A percentile compares a stretch with the other conserved stretches of the same genome.
Evolutionary conservation across 1,139 yeast species (phyloP).

Genomic region (Suhomyces atakaporum): DNA sequence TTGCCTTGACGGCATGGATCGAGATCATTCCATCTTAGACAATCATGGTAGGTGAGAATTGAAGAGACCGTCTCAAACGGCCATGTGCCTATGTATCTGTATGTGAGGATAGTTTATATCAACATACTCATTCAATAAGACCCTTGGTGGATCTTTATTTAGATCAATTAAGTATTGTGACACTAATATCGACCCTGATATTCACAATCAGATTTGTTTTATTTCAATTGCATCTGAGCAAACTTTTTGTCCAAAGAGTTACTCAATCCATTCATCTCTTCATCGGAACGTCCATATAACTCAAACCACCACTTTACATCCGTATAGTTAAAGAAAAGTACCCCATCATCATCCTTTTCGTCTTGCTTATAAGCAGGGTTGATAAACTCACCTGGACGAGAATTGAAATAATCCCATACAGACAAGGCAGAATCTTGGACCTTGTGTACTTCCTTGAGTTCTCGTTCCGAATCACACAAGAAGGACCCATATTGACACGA

Average conservation of each 20-base stretch:
- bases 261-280: conserved; percentile 73
- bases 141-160: too few species aligned
- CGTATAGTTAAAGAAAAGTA: conserved; percentile 66
- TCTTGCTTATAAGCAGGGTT: conserved; percentile 50
- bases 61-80: too few species aligned
- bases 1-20: too few species aligned
- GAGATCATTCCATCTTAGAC: too few species aligned
- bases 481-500: conserved; percentile 96
- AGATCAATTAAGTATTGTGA: too few species aligned
- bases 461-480: conserved; percentile 72
- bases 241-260: conserved; percentile 46
- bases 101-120: too few species aligned
- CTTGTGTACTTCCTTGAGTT: conserved; percentile 38
- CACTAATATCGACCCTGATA: too few species aligned
- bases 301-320: conserved; percentile 89
- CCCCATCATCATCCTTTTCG: conserved; percentile 43
- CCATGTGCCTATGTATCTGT: too few species aligned
- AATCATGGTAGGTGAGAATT: too few species aligned
- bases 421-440: conserved; percentile 60
- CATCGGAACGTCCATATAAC: conserved; percentile 71
- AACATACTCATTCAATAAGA: too few species aligned
- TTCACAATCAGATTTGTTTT: neutral
- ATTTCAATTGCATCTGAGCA: conserved; percentile 36
- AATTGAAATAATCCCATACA: conserved; percentile 92
- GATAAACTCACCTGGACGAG: conserved; percentile 70